A percentile compares a stretch with the other conserved stretches of the same genome.
Evolutionary conservation across 495 filamentous ascomycete genomes (phyloP).

Genomic region (Annulohypoxylon bovei): DNA sequence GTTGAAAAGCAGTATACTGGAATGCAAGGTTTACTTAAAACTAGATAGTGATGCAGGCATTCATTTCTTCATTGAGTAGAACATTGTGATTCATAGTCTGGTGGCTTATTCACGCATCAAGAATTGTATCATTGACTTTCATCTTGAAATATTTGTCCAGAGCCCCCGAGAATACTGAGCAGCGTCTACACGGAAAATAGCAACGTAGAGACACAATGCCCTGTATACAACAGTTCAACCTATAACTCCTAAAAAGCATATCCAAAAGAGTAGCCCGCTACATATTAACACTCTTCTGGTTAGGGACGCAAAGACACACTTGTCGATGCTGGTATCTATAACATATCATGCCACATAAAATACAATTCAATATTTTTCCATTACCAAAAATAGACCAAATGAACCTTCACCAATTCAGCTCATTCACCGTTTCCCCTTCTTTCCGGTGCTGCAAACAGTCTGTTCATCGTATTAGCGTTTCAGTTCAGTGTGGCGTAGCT

Average conservation of each 20-base stretch:
- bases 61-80: not conserved
- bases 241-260: not conserved
- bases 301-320: constrained; percentile 11
- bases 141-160: not conserved
- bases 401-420: not conserved
- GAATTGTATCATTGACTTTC: too few species aligned
- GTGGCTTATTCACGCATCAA: too few species aligned
- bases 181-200: not conserved
- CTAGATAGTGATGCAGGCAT: too few species aligned
- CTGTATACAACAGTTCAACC: not conserved
- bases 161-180: not conserved
- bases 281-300: constrained; percentile 12
- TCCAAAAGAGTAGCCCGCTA: constrained; percentile 4
- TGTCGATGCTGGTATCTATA: constrained; percentile 40
- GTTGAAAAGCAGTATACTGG: too few species aligned
- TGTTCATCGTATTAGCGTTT: constrained; percentile 31
- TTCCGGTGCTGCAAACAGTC: constrained; percentile 36
- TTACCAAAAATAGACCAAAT: constrained; percentile 15
- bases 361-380: constrained; percentile 31
- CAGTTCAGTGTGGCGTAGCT: not conserved
- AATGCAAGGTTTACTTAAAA: too few species aligned
- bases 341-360: constrained; percentile 40
- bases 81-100: not conserved
- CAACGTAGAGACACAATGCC: not conserved
- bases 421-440: constrained; percentile 36